phyloP scores from a whole-genome alignment of 2,329 filamentous ascomycete genomes.

The Whalleya microplaca region DNA sequence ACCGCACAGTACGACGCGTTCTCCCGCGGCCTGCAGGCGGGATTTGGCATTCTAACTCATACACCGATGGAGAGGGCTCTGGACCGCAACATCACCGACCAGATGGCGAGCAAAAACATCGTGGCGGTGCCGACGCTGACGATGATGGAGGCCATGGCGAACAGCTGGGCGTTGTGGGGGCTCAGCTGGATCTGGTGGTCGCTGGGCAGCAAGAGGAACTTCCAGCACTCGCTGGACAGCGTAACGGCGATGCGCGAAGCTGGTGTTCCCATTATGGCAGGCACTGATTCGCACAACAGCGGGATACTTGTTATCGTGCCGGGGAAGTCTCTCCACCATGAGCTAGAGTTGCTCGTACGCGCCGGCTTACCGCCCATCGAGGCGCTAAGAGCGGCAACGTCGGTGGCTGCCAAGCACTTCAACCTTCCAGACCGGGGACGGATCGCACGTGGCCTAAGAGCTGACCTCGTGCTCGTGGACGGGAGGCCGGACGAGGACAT shows the following conservation, averaged over 20 bases:
- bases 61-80: conserved; percentile 33
- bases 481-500: conserved; percentile 37
- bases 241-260: conserved; percentile 32
- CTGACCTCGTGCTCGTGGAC: conserved; percentile 37
- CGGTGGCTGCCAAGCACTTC: conserved; percentile 27
- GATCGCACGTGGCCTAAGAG: conserved; percentile 30
- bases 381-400: conserved; percentile 30
- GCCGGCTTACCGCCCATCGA: conserved; percentile 30
- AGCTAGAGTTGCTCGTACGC: conserved; percentile 33
- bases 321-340: conserved; percentile 30
- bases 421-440: conserved; percentile 32
- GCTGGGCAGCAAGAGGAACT: conserved; percentile 14
- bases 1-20: conserved; percentile 32
- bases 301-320: conserved; percentile 12
- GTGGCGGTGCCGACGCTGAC: conserved; percentile 35
- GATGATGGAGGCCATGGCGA: conserved; percentile 27
- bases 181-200: conserved; percentile 11
- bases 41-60: conserved; percentile 36
- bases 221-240: conserved; percentile 28
- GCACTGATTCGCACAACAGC: conserved; percentile 32
- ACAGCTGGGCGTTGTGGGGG: conserved; percentile 27
- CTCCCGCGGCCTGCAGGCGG: conserved; percentile 29
- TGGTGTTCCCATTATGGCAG: conserved; percentile 37
- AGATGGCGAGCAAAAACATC: conserved; percentile 25
- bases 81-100: conserved; percentile 19